Percentiles rank a stretch among this genome's conserved stretches.
phyloP scores from a whole-genome alignment of 2,329 filamentous ascomycete species.

The Acephala macrosclerotiorum region DNA sequence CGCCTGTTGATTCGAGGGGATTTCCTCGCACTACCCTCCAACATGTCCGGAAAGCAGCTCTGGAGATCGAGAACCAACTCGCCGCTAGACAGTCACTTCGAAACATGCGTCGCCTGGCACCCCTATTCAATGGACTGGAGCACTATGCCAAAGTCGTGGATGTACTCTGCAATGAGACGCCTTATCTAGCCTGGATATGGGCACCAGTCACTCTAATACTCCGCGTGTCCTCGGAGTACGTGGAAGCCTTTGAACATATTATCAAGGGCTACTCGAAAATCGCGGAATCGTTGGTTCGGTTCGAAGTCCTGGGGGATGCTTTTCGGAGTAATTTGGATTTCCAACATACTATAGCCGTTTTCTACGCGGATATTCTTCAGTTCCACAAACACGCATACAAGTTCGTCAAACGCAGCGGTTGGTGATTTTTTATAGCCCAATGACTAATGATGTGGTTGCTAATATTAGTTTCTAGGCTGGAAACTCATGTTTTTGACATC shows the following conservation, averaged over 20 bases:
- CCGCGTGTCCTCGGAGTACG: constrained; percentile 28
- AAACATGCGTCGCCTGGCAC: constrained; percentile 52
- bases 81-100: constrained; percentile 48
- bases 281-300: constrained; percentile 5
- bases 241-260: constrained; percentile 25
- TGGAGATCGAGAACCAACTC: constrained; percentile 50
- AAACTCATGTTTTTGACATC: constrained; percentile 17
- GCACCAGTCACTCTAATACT: constrained; percentile 49
- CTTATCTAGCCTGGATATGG: constrained; percentile 54
- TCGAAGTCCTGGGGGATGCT: constrained; percentile 1
- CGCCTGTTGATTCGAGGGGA: constrained; percentile 4
- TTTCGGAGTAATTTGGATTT: constrained; percentile 37
- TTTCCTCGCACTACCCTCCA: constrained; percentile 43
- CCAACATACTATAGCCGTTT: constrained; percentile 51
- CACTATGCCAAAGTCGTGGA: constrained; percentile 51
- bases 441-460: neutral
- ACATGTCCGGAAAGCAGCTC: constrained; percentile 47
- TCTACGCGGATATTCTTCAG: constrained; percentile 55
- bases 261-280: constrained; percentile 15
- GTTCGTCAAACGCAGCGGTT: constrained; percentile 46
- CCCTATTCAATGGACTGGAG: constrained; percentile 50
- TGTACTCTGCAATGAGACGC: constrained; percentile 54
- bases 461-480: constrained; percentile 14
- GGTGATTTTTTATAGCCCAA: neutral
- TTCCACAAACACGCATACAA: constrained; percentile 56